phyloP scores from a whole-genome alignment of 228 moss, liverwort and hornwort genomes.

The Sphagnum fallax region DNA sequence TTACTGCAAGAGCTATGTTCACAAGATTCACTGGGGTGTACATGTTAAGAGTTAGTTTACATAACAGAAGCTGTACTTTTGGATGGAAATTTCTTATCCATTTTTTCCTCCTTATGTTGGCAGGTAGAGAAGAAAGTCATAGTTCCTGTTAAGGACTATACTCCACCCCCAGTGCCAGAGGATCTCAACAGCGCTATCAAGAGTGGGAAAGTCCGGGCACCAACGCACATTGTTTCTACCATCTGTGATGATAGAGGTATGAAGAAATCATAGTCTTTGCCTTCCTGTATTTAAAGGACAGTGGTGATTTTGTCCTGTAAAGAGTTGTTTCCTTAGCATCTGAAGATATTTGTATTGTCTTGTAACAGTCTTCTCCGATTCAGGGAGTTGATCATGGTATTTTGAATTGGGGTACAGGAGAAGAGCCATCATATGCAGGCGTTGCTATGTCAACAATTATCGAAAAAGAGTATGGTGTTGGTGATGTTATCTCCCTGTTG shows the following conservation, averaged over 20 bases:
- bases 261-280: too few relatives aligned
- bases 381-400: too few relatives aligned
- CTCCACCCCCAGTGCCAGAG: constrained; percentile 75
- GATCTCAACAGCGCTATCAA: constrained; percentile 79
- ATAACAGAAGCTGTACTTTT: too few relatives aligned
- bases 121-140: constrained; percentile 64
- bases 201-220: constrained; percentile 85
- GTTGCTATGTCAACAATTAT: constrained; percentile 90
- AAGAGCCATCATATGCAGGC: constrained; percentile 87
- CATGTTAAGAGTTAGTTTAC: too few relatives aligned
- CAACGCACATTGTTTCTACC: constrained; percentile 90
- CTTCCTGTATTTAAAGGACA: too few relatives aligned
- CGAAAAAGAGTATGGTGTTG: constrained; percentile 67
- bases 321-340: too few relatives aligned
- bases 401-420: constrained; percentile 24
- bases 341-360: too few relatives aligned
- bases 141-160: constrained; percentile 30
- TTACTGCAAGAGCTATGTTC: too few relatives aligned
- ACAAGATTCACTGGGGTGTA: too few relatives aligned
- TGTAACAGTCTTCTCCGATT: too few relatives aligned
- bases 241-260: constrained; percentile 92
- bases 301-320: too few relatives aligned
- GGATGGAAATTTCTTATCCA: too few relatives aligned
- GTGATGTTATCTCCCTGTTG: constrained; percentile 85
- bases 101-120: neutral